These are phyloP conservation scores for Oropetium thomaeum DNA, from an alignment of 176 grass and related monocot genomes.

Conservation along the genomic window DNA sequence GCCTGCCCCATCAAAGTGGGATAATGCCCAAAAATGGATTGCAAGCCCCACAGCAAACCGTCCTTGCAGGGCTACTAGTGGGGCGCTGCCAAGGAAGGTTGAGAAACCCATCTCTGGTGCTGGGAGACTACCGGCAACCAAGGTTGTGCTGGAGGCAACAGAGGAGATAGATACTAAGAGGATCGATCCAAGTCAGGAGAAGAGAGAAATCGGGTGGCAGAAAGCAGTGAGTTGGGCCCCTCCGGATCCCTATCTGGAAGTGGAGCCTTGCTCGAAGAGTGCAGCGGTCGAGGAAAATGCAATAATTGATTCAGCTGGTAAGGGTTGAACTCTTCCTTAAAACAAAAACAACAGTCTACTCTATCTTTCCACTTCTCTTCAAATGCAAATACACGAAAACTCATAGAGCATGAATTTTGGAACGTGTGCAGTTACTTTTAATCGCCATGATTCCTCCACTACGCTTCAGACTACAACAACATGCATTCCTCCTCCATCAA, in stretches of 20 bases:
- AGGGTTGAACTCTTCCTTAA: slow-evolving; percentile 8
- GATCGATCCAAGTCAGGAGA: slow-evolving; percentile 70
- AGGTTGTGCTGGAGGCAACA: slow-evolving; percentile 75
- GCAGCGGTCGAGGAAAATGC: slow-evolving; percentile 34
- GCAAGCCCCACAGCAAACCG: slow-evolving; percentile 69
- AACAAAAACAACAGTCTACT: background rate
- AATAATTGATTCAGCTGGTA: slow-evolving; percentile 67
- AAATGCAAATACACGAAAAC: background rate
- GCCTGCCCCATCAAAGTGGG: slow-evolving; percentile 90
- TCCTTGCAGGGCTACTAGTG: slow-evolving; percentile 29
- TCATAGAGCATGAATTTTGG: background rate
- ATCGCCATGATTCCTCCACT: slow-evolving; percentile 58
- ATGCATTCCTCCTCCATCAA: slow-evolving; percentile 64
- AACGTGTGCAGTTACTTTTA: slow-evolving; percentile 64
- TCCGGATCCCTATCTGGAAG: slow-evolving; percentile 45
- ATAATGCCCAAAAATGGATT: slow-evolving; percentile 97
- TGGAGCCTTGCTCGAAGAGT: slow-evolving; percentile 50
- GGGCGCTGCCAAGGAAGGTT: slow-evolving; percentile 43
- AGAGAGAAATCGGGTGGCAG: slow-evolving; percentile 63
- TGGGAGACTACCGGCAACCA: slow-evolving; percentile 48
- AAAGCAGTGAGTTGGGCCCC: slow-evolving; percentile 51
- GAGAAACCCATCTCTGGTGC: slow-evolving; percentile 41
- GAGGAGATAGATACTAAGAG: slow-evolving; percentile 93
- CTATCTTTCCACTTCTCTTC: background rate
- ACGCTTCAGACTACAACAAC: slow-evolving; percentile 53